Percentiles rank a stretch among this genome's conserved stretches.
Evolutionary conservation across 441 rosid genomes (phyloP).

Genomic region (Biscutella laevigata): DNA sequence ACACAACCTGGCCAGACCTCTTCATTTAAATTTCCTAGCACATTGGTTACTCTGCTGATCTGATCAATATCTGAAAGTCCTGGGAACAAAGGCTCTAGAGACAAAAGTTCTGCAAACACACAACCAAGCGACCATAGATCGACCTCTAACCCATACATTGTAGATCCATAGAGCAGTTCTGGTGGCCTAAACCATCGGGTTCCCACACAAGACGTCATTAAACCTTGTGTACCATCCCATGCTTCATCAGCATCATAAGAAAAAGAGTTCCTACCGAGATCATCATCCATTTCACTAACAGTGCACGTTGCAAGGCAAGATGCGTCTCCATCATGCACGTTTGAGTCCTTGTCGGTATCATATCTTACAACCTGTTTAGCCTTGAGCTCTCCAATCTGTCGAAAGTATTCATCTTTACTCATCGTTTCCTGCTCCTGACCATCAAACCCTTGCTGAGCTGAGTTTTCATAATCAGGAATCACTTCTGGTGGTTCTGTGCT

Average conservation of each 20-base stretch:
- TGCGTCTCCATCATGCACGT: constrained; percentile 47
- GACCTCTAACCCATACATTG: constrained; percentile 62
- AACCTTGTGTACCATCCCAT: constrained; percentile 34
- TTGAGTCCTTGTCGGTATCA: constrained; percentile 55
- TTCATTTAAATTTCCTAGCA: constrained; percentile 68
- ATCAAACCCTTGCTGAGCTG: constrained; percentile 19
- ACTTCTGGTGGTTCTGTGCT: constrained; percentile 25
- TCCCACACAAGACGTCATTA: constrained; percentile 80
- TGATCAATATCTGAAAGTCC: constrained; percentile 90
- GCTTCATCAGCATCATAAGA: constrained; percentile 55
- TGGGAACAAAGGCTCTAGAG: constrained; percentile 71
- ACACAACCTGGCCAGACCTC: constrained; percentile 67
- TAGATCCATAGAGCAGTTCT: constrained; percentile 82
- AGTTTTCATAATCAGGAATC: constrained; percentile 31
- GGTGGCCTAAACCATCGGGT: constrained; percentile 95
- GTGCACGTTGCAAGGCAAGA: constrained; percentile 89
- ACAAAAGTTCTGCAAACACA: constrained; percentile 70
- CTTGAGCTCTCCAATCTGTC: constrained; percentile 48
- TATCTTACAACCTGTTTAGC: constrained; percentile 31
- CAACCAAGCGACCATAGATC: constrained; percentile 93
- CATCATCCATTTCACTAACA: constrained; percentile 51
- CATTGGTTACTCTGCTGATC: constrained; percentile 52
- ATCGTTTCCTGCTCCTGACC: constrained; percentile 27
- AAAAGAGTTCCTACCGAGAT: constrained; percentile 42
- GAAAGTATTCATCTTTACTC: constrained; percentile 46